Conservation (phyloP, 176 grass and related monocot species). For the Aegilops umbellulata region DNA sequence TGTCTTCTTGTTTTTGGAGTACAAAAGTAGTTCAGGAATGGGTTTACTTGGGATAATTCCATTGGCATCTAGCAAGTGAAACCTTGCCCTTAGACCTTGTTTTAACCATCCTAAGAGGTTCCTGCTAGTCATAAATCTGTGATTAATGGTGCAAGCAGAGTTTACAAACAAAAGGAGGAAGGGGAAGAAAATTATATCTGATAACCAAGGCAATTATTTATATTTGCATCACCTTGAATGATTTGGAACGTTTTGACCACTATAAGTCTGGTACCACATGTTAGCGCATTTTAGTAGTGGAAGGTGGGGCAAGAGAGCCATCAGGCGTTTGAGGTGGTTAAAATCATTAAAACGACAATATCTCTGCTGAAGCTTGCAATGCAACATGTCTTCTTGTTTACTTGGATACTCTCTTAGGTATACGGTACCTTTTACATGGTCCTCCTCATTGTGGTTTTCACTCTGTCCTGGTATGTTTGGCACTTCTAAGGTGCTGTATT, state of each 20-base stretch:
- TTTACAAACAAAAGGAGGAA: neutral
- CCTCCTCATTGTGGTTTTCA: neutral
- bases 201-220: neutral
- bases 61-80: neutral
- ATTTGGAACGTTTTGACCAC: neutral
- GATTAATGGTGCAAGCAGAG: neutral
- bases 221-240: neutral
- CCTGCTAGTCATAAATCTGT: neutral
- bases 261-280: neutral
- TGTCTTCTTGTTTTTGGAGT: neutral
- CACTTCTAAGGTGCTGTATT: neutral
- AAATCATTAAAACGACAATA: neutral
- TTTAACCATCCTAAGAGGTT: neutral
- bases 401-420: neutral
- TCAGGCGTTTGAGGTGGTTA: neutral
- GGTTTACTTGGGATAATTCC: constrained; percentile 5
- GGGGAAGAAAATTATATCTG: neutral
- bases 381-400: neutral
- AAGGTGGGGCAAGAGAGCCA: neutral
- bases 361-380: neutral
- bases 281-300: neutral
- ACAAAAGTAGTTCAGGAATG: constrained; percentile 9
- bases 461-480: neutral
- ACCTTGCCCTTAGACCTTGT: neutral
- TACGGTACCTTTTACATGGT: neutral